Evolutionary conservation across 306 rosid species (phyloP), one percentile per base, ranked within the genome.

Genomic region (Oxytropis ochrocephala): DNA sequence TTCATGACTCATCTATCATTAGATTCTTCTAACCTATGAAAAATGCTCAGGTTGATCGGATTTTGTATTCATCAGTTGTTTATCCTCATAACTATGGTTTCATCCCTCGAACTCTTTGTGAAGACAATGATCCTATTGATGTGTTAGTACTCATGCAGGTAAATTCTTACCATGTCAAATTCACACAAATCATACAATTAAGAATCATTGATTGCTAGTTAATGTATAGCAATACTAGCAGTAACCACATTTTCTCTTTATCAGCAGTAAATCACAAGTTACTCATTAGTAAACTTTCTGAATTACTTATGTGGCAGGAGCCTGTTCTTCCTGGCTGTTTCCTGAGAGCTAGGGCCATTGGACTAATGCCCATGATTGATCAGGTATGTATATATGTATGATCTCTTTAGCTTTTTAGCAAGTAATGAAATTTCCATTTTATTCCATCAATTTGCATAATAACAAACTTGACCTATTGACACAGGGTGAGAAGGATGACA

Each of bases 311-410:
- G 61, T 75, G 67, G 14, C 64, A 95, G 97, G 99, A 95, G 81
- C 99, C 99, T 12, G 83, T 95, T 67, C 87, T 95, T 84, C 96
- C 99, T 30, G 99, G 99, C 68, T 87, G 95, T 78, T 95, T 95
- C 72, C 91, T 91, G 38, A 77, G 99, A 78, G 99, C 99, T 64
- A 84, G 74, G 70, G 91, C 97, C 82, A 85, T 95, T 62, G 97
- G 99, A 84, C 80, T 95, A 5, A 95, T 95, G 97, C 96, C 99
- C 14, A 95, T 95, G 99, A 95, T 95, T 77, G 99, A 95, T 67
- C 96, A 88, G 96, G 98, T 24, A 24, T 24, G 29, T 1, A 21
- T 21, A n/a, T n/a, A n/a, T n/a, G n/a, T 93, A 81, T 33, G 38
- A 33, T 69, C 39, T 17, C 46, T 64, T 21, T 12, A 12, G 5